A percentile compares a stretch with the other conserved stretches of the same genome.
Evolutionary conservation across 805 yeast species (phyloP).

Genomic region (Metschnikowia orientalis): DNA sequence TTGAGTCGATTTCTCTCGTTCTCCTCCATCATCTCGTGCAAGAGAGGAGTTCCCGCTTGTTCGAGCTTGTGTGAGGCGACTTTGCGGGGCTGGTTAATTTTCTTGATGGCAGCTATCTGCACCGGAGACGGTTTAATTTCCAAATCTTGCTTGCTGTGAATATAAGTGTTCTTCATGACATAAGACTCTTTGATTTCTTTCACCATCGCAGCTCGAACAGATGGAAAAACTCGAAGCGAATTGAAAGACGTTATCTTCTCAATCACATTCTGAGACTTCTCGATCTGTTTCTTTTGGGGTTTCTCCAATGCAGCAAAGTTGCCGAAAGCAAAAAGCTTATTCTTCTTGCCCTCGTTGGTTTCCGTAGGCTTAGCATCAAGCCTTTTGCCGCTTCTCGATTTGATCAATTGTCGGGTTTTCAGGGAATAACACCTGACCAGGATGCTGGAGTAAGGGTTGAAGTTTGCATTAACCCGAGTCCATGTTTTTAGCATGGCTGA

Average conservation of each 20-base stretch:
- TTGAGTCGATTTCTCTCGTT: conserved; percentile 39
- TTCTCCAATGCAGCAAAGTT: conserved; percentile 21
- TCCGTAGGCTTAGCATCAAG: conserved; percentile 19
- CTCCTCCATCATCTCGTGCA: conserved; percentile 24
- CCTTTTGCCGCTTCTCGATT: conserved; percentile 13
- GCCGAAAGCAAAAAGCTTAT: conserved; percentile 19
- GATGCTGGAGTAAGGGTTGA: background rate
- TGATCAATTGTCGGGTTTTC: conserved; percentile 12
- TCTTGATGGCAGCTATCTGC: conserved; percentile 70
- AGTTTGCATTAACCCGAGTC: conserved; percentile 3
- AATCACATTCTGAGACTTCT: conserved; percentile 21
- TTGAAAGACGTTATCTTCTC: conserved; percentile 57
- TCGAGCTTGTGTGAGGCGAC: conserved; percentile 23
- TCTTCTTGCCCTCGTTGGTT: conserved; percentile 5
- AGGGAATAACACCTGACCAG: conserved; percentile 7
- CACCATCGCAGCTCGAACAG: conserved; percentile 57
- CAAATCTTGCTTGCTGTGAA: conserved; percentile 28
- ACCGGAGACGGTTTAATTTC: conserved; percentile 67
- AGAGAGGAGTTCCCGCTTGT: conserved; percentile 26
- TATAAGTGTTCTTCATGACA: conserved; percentile 30
- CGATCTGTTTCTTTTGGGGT: conserved; percentile 15
- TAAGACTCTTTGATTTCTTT: conserved; percentile 45
- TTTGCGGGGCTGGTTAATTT: conserved; percentile 42
- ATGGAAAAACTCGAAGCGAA: conserved; percentile 63
- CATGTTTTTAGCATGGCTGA: conserved; percentile 6